Evolutionary conservation across 2,329 filamentous ascomycete genomes (phyloP), one percentile per base, ranked within the genome.

Genomic region (Grosmannia penicillata): DNA sequence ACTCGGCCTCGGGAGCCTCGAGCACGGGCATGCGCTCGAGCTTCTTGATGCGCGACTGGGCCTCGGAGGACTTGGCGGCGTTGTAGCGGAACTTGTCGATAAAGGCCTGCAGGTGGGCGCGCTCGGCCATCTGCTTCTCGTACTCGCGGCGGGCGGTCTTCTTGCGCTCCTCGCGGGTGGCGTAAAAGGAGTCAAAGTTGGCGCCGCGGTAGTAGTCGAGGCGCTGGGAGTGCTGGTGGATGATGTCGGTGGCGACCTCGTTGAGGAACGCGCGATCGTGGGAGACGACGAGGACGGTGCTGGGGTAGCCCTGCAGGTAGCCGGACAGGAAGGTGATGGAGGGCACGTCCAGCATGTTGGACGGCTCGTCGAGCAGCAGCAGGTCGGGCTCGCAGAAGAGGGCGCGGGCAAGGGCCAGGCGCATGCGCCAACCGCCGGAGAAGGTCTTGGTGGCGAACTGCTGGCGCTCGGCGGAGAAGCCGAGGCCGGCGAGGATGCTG

Each of bases 61-160:
- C 91, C 66, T 98, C 91, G 8, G 89, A 94, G 1, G 91, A 95
- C 60, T 98, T 98, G 53, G 89, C 91, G 22, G 91, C 91, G 56
- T 98, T 98, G 71, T 98, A 98, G 38, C 91, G 78, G 71, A 98
- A 98, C 63, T 98, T 98, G 72, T 98, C 91, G 63, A 98, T 98
- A 61, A 98, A 98, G 22, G 84, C 79, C 65, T 98, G 91, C 46
- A 98, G 63, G 67, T 98, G 91, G 24, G 86, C 85, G 49, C 91
- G 75, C 59, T 89, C 77, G 1, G 72, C 85, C 85, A 96, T 94
- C 56, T 98, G 91, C 61, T 93, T 96, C 61, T 98, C 91, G 61
- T 98, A 98, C 60, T 98, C 91, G 52, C 85, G 80, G 69, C 91
- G 89, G 31, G 87, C 86, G 33, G 83, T 87, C 76, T 98, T 98